Evolutionary conservation across 495 filamentous ascomycete species (phyloP).

Genomic region (Penicillium egyptiacum): DNA sequence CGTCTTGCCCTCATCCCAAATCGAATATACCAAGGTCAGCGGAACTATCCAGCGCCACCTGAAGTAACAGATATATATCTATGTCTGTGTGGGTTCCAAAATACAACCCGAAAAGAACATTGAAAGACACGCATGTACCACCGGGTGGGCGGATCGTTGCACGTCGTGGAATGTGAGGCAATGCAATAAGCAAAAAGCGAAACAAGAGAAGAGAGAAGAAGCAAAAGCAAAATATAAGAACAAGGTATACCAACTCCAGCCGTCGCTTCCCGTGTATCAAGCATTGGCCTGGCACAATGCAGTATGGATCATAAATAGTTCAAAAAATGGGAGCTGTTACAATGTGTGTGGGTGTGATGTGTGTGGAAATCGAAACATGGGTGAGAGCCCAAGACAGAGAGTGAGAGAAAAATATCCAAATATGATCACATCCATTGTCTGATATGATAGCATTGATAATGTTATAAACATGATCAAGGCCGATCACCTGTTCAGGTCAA

Average conservation of each 20-base stretch:
- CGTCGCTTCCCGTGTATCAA: constrained; percentile 21
- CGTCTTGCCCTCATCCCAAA: constrained; percentile 2
- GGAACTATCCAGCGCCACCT: not conserved
- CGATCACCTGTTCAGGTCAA: constrained; percentile 10
- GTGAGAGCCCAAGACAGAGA: not conserved
- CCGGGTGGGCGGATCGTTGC: not conserved
- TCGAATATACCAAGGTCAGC: constrained; percentile 1
- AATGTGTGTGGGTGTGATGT: constrained; percentile 1
- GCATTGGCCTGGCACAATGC: constrained; percentile 14
- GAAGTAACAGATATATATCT: not conserved
- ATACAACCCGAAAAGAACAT: not conserved
- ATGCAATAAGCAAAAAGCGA: constrained; percentile 2
- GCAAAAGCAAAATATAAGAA: constrained; percentile 1
- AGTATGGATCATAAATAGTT: constrained; percentile 5
- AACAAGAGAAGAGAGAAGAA: not conserved
- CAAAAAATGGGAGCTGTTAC: not conserved
- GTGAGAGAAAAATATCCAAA: not conserved
- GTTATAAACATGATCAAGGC: constrained; percentile 18
- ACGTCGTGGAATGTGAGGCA: not conserved
- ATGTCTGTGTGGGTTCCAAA: not conserved
- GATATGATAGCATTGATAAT: constrained; percentile 12
- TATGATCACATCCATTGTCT: constrained; percentile 15
- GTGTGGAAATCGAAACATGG: not conserved
- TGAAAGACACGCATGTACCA: not conserved
- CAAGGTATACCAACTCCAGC: constrained; percentile 13